Conservation (phyloP, 2,329 filamentous ascomycete species). For the Xylariaceae sp. region DNA sequence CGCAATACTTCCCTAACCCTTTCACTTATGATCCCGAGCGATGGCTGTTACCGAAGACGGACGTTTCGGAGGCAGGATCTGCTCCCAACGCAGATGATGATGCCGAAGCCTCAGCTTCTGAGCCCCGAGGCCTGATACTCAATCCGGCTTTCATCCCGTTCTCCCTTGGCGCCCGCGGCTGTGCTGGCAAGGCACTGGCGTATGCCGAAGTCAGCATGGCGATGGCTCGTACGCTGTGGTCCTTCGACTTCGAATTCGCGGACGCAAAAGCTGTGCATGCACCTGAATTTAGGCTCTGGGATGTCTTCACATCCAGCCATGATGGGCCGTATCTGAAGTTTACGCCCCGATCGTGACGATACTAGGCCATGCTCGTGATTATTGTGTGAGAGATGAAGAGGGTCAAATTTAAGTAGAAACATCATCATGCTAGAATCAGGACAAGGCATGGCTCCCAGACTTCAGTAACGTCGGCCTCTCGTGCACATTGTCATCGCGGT, state of each 20-base stretch:
- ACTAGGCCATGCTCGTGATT: too few relatives aligned
- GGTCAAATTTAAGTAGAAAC: too few relatives aligned
- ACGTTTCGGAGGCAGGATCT: conserved; percentile 1
- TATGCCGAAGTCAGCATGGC: conserved; percentile 9
- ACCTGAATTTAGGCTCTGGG: conserved; percentile 15
- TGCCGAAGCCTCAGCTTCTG: neutral
- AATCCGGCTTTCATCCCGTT: conserved; percentile 5
- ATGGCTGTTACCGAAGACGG: neutral
- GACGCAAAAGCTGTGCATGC: conserved; percentile 3
- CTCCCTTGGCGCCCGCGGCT: conserved; percentile 7
- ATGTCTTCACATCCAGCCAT: conserved; percentile 16
- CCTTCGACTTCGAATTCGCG: conserved; percentile 10
- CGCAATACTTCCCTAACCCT: neutral
- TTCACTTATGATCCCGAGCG: neutral
- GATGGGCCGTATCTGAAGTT: conserved; percentile 15
- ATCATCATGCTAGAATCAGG: too few relatives aligned
- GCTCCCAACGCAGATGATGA: neutral
- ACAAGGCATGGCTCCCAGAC: too few relatives aligned
- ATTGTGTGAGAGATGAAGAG: too few relatives aligned
- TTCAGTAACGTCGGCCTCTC: too few relatives aligned
- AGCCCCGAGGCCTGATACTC: neutral
- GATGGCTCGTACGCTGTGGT: conserved; percentile 10
- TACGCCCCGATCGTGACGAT: neutral
- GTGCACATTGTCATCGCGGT: too few relatives aligned
- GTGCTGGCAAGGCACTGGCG: conserved; percentile 10